Evolutionary conservation across 1,284 basidiomycete species (phyloP).

Genomic region (Fomitopsis palustris): DNA sequence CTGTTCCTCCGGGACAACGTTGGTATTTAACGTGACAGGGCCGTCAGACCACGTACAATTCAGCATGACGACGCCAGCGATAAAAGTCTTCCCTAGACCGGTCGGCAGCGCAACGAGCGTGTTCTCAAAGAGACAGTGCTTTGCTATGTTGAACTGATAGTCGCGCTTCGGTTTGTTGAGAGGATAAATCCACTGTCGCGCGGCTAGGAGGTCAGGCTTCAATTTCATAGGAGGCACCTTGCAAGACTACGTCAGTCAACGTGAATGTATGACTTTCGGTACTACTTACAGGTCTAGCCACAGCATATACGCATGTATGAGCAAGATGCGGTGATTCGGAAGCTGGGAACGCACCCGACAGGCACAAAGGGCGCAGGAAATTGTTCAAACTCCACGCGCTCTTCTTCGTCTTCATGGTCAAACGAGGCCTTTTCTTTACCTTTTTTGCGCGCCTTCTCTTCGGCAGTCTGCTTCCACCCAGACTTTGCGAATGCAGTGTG

Average conservation of each 20-base stretch:
- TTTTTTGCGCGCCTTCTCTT: constrained; percentile 29
- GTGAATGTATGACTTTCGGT: background rate
- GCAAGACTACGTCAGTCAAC: constrained; percentile 2
- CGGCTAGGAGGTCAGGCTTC: constrained; percentile 71
- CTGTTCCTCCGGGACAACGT: constrained; percentile 34
- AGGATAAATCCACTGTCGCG: constrained; percentile 90
- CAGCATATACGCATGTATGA: background rate
- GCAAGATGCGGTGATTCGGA: background rate
- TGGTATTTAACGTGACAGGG: background rate
- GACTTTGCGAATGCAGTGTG: constrained; percentile 80
- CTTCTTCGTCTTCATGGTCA: constrained; percentile 47
- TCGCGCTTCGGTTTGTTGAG: constrained; percentile 86
- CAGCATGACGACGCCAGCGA: constrained; percentile 95
- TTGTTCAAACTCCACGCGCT: constrained; percentile 71
- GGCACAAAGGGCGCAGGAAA: constrained; percentile 74
- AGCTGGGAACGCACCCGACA: constrained; percentile 36
- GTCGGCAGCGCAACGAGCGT: constrained; percentile 95
- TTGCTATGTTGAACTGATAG: constrained; percentile 96
- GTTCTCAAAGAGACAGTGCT: constrained; percentile 87
- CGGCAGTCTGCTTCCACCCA: constrained; percentile 55
- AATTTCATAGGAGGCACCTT: constrained; percentile 81
- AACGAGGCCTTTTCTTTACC: constrained; percentile 41
- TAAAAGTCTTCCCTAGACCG: constrained; percentile 97
- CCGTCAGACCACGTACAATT: constrained; percentile 60
- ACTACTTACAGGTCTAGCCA: constrained; percentile 32